Percentiles rank a stretch among this genome's conserved stretches.
These are phyloP conservation scores for Alternaria viburni DNA, from an alignment of 2,329 filamentous ascomycete species.

Conservation along the genomic window DNA sequence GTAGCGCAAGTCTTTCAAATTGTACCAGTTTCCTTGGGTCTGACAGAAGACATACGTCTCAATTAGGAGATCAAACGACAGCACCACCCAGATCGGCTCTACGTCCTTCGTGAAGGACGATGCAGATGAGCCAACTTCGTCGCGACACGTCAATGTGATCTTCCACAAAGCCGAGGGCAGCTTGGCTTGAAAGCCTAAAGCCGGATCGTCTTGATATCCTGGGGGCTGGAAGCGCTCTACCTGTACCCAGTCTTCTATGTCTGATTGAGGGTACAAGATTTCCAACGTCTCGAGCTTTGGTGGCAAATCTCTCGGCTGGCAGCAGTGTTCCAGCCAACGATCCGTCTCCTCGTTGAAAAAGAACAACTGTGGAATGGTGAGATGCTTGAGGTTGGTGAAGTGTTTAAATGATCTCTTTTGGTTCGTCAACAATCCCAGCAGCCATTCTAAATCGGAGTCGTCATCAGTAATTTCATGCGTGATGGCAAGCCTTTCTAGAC, in stretches of 20 bases:
- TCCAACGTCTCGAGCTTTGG: conserved; percentile 21
- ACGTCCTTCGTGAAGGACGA: conserved; percentile 10
- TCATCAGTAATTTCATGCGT: conserved; percentile 19
- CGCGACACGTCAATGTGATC: conserved; percentile 20
- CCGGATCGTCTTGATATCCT: neutral
- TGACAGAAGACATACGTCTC: conserved; percentile 16
- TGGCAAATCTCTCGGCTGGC: conserved; percentile 16
- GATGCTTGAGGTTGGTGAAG: conserved; percentile 15
- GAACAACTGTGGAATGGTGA: conserved; percentile 24
- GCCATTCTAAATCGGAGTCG: conserved; percentile 18
- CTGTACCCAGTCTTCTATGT: conserved; percentile 13
- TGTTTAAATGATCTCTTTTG: conserved; percentile 12
- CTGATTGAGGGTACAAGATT: conserved; percentile 18
- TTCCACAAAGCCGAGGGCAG: conserved; percentile 2
- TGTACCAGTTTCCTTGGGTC: neutral
- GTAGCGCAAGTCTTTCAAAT: conserved; percentile 1
- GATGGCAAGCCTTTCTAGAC: conserved; percentile 18
- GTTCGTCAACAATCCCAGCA: conserved; percentile 14
- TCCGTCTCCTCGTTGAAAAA: conserved; percentile 5
- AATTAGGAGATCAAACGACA: conserved; percentile 5
- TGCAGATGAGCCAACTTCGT: conserved; percentile 11
- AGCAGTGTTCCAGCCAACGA: neutral
- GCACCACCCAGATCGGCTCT: conserved; percentile 10
- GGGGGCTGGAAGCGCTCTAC: conserved; percentile 2
- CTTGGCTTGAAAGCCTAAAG: neutral